phyloP scores from a whole-genome alignment of 306 rosid genomes.

The Sophora flavescens region DNA sequence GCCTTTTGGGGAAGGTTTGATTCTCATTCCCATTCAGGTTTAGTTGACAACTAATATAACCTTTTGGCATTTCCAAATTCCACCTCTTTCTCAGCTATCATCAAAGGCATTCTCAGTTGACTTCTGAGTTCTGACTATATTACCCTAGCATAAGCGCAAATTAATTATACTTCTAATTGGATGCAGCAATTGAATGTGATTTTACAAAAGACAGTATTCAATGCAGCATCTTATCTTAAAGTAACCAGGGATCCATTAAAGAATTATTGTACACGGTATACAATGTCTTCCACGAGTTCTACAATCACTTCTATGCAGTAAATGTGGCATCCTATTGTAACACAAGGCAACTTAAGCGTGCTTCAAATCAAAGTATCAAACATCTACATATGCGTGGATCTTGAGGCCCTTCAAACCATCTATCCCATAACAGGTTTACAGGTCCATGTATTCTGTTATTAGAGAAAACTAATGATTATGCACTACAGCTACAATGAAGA shows the following conservation, averaged over 20 bases:
- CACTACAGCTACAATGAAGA: slow-evolving; percentile 5
- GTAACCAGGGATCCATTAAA: slow-evolving; percentile 2
- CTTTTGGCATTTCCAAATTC: not conserved
- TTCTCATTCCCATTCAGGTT: not conserved
- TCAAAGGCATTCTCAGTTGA: not conserved
- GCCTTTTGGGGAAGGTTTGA: not conserved
- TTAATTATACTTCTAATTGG: slow-evolving; percentile 9
- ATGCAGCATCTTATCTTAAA: slow-evolving; percentile 13
- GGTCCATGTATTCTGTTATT: slow-evolving; percentile 71
- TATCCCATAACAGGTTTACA: slow-evolving; percentile 68
- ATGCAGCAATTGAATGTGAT: slow-evolving; percentile 31
- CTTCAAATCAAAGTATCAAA: slow-evolving; percentile 62
- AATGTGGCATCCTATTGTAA: slow-evolving; percentile 2
- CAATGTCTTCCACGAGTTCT: slow-evolving; percentile 24
- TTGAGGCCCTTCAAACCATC: slow-evolving; percentile 90
- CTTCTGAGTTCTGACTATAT: not conserved
- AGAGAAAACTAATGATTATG: slow-evolving; percentile 32
- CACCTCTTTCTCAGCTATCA: not conserved
- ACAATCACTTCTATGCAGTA: slow-evolving; percentile 14
- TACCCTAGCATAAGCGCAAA: not conserved
- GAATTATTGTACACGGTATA: slow-evolving; percentile 18
- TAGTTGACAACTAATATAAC: not conserved
- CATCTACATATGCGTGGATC: slow-evolving; percentile 73
- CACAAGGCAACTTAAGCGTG: slow-evolving; percentile 20
- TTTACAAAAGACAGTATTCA: slow-evolving; percentile 9